These are phyloP conservation scores for Vinca minor DNA, from an alignment of 257 asterid species.

Conservation along the genomic window DNA sequence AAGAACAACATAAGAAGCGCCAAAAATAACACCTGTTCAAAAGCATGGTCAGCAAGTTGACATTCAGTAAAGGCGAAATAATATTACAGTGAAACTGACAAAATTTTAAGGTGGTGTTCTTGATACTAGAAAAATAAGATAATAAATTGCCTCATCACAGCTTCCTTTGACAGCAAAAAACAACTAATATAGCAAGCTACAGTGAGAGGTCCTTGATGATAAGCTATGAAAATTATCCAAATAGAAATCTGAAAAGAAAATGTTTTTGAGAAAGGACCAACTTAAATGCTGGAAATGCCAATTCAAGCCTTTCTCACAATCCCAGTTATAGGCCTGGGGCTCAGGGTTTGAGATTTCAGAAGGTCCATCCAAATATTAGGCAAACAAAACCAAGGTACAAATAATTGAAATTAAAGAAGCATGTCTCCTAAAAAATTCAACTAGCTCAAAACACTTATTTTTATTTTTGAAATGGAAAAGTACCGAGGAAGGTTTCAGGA, in stretches of 20 bases:
- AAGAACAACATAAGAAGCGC: conserved; percentile 53
- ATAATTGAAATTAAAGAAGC: not conserved
- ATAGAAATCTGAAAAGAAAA: not conserved
- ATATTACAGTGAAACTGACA: conserved; percentile 8
- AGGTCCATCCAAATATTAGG: not conserved
- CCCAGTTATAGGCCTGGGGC: conserved; percentile 1
- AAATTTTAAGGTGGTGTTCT: not conserved
- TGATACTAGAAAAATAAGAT: conserved; percentile 6
- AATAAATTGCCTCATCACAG: not conserved
- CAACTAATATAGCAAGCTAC: not conserved
- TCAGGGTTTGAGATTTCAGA: not conserved
- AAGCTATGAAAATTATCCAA: not conserved
- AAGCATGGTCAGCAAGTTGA: conserved; percentile 11
- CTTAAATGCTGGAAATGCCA: not conserved
- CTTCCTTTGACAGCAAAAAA: conserved; percentile 7
- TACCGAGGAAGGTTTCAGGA: conserved; percentile 1
- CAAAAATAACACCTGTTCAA: conserved; percentile 60
- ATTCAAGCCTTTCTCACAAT: not conserved
- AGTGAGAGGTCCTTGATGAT: not conserved
- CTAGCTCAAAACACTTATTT: not conserved
- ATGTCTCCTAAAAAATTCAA: not conserved
- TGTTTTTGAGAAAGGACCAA: not conserved
- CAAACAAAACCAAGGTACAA: not conserved
- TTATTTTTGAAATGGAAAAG: not conserved
- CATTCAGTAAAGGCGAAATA: not conserved